phyloP scores from a whole-genome alignment of 805 yeast species.

The Osmozyma mogii region DNA sequence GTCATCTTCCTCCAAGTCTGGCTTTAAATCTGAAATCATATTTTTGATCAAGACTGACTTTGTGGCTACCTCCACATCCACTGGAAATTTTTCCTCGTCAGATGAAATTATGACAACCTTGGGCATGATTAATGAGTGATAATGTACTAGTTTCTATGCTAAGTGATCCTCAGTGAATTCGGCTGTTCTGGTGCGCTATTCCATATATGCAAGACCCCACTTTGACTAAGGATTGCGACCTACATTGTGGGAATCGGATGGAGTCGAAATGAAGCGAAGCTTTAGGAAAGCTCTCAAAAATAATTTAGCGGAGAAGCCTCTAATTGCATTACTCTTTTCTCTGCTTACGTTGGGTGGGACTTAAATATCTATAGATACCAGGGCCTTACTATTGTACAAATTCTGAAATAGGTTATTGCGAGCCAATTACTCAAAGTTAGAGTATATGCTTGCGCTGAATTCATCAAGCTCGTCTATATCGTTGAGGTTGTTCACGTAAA shows the following conservation, averaged over 20 bases:
- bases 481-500: slow-evolving; percentile 29
- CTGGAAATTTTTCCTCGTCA: slow-evolving; percentile 73
- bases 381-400: too few relatives aligned
- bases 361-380: too few relatives aligned
- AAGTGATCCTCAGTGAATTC: background rate
- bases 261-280: too few relatives aligned
- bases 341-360: too few relatives aligned
- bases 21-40: slow-evolving; percentile 67
- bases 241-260: too few relatives aligned
- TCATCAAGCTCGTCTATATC: slow-evolving; percentile 64
- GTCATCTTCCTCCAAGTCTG: slow-evolving; percentile 43
- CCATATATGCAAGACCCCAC: too few relatives aligned
- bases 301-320: too few relatives aligned
- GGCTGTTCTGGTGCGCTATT: too few relatives aligned
- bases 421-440: slow-evolving; percentile 50
- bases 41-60: slow-evolving; percentile 80
- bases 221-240: too few relatives aligned
- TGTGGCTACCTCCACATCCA: slow-evolving; percentile 76
- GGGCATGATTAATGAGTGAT: slow-evolving; percentile 15
- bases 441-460: slow-evolving; percentile 82
- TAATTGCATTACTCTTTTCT: too few relatives aligned
- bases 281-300: too few relatives aligned
- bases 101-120: slow-evolving; percentile 59
- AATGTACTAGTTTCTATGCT: background rate
- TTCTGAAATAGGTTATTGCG: too few relatives aligned